Evolutionary conservation across 495 filamentous ascomycete species (phyloP).

Genomic region (Penicillium lagena): DNA sequence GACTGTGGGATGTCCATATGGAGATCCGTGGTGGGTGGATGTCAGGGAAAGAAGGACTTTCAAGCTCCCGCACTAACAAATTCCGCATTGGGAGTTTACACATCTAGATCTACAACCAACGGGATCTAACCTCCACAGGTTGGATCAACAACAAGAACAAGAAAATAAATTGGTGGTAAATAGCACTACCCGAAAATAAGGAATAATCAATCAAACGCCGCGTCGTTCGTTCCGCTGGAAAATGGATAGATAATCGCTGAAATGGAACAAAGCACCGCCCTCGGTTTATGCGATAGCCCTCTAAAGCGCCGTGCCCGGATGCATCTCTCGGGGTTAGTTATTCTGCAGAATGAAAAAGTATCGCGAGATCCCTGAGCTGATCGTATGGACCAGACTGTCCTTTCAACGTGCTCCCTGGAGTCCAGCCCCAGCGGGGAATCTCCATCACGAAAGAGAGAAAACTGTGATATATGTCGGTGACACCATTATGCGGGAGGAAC

Average conservation of each 20-base stretch:
- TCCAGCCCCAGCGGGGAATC: no score
- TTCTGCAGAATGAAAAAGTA: no score
- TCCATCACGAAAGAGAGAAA: no score
- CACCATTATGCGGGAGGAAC: slow-evolving; percentile 5
- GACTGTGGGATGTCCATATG: slow-evolving; percentile 19
- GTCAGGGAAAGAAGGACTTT: no score
- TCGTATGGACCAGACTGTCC: no score
- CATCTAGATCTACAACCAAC: background rate
- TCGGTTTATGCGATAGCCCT: slow-evolving; percentile 12
- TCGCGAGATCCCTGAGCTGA: no score
- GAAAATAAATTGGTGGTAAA: slow-evolving; percentile 2
- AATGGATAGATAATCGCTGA: slow-evolving; percentile 12
- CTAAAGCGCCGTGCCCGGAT: slow-evolving; percentile 8
- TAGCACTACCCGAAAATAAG: background rate
- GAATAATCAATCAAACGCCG: slow-evolving; percentile 16
- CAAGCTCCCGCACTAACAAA: no score
- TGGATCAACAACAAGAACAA: background rate
- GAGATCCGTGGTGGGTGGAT: no score
- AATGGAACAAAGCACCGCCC: slow-evolving; percentile 15
- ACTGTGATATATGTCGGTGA: no score
- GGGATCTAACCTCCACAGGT: background rate
- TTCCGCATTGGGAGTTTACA: no score
- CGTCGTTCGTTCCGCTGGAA: slow-evolving; percentile 5
- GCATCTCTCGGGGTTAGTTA: no score
- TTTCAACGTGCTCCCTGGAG: no score